A percentile compares a stretch with the other conserved stretches of the same genome.
These are phyloP conservation scores for Lactarius hengduanensis DNA, from an alignment of 768 basidiomycete genomes.

Conservation along the genomic window DNA sequence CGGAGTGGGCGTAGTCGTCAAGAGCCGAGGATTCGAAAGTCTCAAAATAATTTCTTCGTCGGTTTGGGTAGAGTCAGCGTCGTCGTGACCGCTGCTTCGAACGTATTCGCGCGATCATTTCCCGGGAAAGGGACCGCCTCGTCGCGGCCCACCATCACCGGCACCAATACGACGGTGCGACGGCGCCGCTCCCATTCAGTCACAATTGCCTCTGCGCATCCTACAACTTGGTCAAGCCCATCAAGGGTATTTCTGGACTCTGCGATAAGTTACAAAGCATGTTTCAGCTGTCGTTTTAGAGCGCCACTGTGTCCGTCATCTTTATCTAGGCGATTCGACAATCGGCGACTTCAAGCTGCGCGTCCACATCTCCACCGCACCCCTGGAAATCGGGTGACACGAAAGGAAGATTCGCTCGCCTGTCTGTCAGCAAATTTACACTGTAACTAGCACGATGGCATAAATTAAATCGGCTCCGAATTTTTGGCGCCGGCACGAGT, in stretches of 20 bases:
- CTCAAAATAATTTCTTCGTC: background rate
- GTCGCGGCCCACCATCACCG: background rate
- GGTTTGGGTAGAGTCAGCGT: too few relatives aligned
- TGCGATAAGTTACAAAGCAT: background rate
- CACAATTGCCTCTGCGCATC: background rate
- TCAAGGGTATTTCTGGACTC: background rate
- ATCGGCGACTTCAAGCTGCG: background rate
- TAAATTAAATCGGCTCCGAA: background rate
- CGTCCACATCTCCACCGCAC: conserved; percentile 2
- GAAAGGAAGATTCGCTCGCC: conserved; percentile 1
- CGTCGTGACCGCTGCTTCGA: background rate
- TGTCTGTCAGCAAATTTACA: conserved; percentile 8
- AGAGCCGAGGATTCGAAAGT: conserved; percentile 4
- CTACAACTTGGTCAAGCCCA: too few relatives aligned
- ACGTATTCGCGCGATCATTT: conserved; percentile 2
- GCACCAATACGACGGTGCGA: background rate
- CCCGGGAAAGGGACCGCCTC: background rate
- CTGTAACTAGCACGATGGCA: background rate
- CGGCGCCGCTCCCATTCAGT: background rate
- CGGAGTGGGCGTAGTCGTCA: background rate
- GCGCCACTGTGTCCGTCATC: background rate
- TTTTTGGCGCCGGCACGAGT: background rate
- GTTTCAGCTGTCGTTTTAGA: background rate
- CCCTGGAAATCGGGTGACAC: conserved; percentile 9
- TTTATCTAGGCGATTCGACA: background rate